Base-by-base conservation (phyloP, 164 flowering plant genomes). In the Malania oleifera region DNA sequence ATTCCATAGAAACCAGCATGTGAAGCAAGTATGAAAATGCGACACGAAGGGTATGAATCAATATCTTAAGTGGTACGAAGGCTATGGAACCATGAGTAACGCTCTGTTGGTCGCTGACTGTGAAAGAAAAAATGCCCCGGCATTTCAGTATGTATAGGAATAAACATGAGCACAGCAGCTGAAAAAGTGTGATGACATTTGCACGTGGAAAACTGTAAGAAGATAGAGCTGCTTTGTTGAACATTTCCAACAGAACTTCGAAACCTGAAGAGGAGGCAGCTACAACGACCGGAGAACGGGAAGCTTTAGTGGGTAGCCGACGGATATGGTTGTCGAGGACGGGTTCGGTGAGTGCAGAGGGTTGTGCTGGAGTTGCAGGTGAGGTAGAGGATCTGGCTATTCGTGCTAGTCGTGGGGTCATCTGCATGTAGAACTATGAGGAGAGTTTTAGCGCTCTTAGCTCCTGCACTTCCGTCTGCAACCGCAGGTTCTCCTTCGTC, bases 1-100 rank as follows among this genome's bases (percentile, higher is more conserved):
- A 78, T 70, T 86, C 98, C 96, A 89, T 91, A 1, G 86, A 52
- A 15, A 77, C 82, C 69, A 89, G 70, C 98, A 91, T 87, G 75
- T 87, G 85, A 39, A 89, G 79, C 67, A 87, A 70, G 64, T 81
- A 87, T 7, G 89, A 59, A 17, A 73, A 5, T 44, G 87, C 77
- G 59, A 87, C 81, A 62, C 89, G 95, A 65, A 82, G 68, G 39
- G 89, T 80, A 23, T 71, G 83, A 64, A 73, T 28, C 68, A 87
- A 64, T 18, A 81, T 81, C 70, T 73, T 79, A 13, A 72, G 19
- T 25, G 96, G 76, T 18, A 87, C 81, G 29, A 81, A 64, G 7
- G 45, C 60, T 45, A 67, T 24, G 13, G 79, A 52, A 20, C 63
- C 70, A 43, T 74, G 72, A 60, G 66, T 38, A 17, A 48, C 19